Evolutionary conservation across 805 yeast species (phyloP).

Genomic region (Candida sanyiensis): DNA sequence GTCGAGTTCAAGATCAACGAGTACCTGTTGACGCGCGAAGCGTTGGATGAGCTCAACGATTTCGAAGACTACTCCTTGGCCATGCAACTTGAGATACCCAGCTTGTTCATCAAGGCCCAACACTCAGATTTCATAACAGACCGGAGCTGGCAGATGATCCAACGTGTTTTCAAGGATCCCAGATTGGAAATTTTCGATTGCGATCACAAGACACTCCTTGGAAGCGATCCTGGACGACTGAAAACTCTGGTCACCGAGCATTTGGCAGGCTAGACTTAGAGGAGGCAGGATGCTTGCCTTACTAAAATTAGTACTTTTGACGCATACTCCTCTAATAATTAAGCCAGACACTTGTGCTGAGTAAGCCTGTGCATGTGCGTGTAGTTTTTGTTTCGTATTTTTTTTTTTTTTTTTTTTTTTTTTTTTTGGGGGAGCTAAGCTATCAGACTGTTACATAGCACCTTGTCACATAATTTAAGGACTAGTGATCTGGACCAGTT

Average conservation of each 20-base stretch:
- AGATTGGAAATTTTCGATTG: constrained; percentile 4
- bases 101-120: constrained; percentile 40
- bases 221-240: constrained; percentile 3
- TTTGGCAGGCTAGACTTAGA: not conserved
- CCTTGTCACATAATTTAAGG: too few relatives aligned
- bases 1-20: constrained; percentile 25
- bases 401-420: too few relatives aligned
- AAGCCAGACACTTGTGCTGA: too few relatives aligned
- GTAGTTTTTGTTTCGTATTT: too few relatives aligned
- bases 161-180: not conserved
- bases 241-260: not conserved
- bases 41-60: constrained; percentile 22
- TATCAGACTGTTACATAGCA: too few relatives aligned
- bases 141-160: constrained; percentile 18
- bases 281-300: too few relatives aligned
- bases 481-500: too few relatives aligned
- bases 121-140: constrained; percentile 37
- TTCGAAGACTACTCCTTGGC: constrained; percentile 20
- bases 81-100: constrained; percentile 10
- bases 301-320: too few relatives aligned
- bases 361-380: too few relatives aligned
- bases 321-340: too few relatives aligned
- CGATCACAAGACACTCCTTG: constrained; percentile 7
- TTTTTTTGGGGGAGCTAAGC: too few relatives aligned
- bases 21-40: constrained; percentile 12